Percentiles rank a stretch among this genome's conserved stretches.
phyloP scores from a whole-genome alignment of 1,139 yeast genomes.

The Debaryomycetaceae sp. region DNA sequence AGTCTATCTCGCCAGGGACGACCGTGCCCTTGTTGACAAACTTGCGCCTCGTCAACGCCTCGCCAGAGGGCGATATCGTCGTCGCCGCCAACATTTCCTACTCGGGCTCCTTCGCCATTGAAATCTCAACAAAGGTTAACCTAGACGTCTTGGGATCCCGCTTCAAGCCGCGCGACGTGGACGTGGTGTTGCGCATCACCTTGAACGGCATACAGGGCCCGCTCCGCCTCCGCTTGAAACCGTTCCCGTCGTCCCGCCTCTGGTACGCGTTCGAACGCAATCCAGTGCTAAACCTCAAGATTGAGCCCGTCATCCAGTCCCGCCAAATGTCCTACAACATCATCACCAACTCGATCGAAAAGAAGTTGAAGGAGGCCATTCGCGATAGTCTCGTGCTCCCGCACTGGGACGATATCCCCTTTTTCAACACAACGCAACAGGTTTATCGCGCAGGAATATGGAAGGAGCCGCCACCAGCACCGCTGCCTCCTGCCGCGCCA shows the following conservation, averaged over 20 bases:
- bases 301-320: slow-evolving; percentile 84
- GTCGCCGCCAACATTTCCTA: slow-evolving; percentile 55
- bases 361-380: slow-evolving; percentile 68
- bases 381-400: slow-evolving; percentile 76
- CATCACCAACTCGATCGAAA: slow-evolving; percentile 71
- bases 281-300: slow-evolving; percentile 63
- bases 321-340: slow-evolving; percentile 68
- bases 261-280: slow-evolving; percentile 85
- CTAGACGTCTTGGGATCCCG: slow-evolving; percentile 57
- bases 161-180: slow-evolving; percentile 71
- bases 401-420: slow-evolving; percentile 77
- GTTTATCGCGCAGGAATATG: slow-evolving; percentile 88
- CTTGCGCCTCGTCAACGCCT: slow-evolving; percentile 57
- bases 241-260: slow-evolving; percentile 81
- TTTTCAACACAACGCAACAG: slow-evolving; percentile 53
- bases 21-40: slow-evolving; percentile 73
- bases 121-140: slow-evolving; percentile 69
- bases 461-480: slow-evolving; percentile 42
- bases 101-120: slow-evolving; percentile 62
- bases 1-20: slow-evolving; percentile 62
- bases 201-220: slow-evolving; percentile 67
- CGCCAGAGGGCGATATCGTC: slow-evolving; percentile 74
- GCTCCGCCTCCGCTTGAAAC: slow-evolving; percentile 56
- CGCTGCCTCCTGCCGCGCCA: not conserved
- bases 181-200: slow-evolving; percentile 61